Conservation (phyloP, 2,329 filamentous ascomycete species). For the Triangularia setosa region DNA sequence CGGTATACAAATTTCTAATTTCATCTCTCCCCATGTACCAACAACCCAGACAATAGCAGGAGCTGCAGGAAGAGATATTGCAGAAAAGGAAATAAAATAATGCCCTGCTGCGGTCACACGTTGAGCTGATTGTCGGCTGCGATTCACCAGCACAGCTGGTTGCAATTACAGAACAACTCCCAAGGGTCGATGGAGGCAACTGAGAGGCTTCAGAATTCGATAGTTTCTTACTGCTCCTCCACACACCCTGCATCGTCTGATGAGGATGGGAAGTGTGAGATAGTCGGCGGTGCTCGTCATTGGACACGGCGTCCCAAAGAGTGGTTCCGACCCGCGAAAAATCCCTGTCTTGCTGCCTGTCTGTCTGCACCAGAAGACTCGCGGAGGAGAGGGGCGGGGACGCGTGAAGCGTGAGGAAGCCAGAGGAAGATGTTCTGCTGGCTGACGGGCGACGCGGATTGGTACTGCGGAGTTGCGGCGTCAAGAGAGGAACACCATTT, state of each 20-base stretch:
- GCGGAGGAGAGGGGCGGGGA: constrained; percentile 5
- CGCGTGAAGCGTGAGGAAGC: constrained; percentile 9
- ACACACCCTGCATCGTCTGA: constrained; percentile 24
- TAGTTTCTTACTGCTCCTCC: constrained; percentile 22
- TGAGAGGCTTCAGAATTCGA: constrained; percentile 22
- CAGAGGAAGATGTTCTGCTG: not conserved
- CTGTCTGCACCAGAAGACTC: constrained; percentile 9
- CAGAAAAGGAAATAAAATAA: constrained; percentile 16
- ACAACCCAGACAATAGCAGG: constrained; percentile 18
- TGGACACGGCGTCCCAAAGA: constrained; percentile 18
- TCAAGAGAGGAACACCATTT: constrained; percentile 13
- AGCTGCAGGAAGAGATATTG: constrained; percentile 13
- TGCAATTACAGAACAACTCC: not conserved
- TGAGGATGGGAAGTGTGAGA: constrained; percentile 24
- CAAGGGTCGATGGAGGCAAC: not conserved
- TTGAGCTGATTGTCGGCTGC: constrained; percentile 9
- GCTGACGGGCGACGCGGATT: constrained; percentile 3
- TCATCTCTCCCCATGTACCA: constrained; percentile 2
- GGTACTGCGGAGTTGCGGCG: constrained; percentile 14
- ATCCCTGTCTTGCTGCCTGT: constrained; percentile 24
- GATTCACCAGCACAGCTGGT: not conserved
- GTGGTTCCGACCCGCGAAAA: constrained; percentile 20
- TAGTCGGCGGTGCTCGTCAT: constrained; percentile 17
- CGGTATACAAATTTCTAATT: constrained; percentile 15
- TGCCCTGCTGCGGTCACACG: constrained; percentile 12